A percentile compares a stretch with the other conserved stretches of the same genome.
phyloP scores from a whole-genome alignment of 257 asterid genomes.

The Nicotiana tomentosiformis region DNA sequence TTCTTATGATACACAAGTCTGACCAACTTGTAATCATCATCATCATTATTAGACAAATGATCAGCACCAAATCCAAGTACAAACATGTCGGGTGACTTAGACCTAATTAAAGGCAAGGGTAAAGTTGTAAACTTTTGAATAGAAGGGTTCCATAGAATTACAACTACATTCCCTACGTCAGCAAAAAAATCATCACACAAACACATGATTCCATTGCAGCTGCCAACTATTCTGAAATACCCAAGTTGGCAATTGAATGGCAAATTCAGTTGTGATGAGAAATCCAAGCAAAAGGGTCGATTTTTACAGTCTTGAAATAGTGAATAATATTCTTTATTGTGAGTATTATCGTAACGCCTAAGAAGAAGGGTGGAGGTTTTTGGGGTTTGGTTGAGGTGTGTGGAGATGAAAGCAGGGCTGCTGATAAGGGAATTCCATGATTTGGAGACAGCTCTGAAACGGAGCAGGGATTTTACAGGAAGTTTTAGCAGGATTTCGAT shows the following conservation, averaged over 20 bases:
- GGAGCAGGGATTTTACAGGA: slow-evolving; percentile 39
- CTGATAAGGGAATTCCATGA: slow-evolving; percentile 46
- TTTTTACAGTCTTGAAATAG: slow-evolving; percentile 16
- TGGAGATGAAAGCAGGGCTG: slow-evolving; percentile 29
- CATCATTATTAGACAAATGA: background rate
- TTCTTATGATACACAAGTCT: slow-evolving; percentile 39
- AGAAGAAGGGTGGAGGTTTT: slow-evolving; percentile 21
- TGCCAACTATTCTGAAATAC: slow-evolving; percentile 51
- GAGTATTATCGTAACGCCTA: slow-evolving; percentile 25
- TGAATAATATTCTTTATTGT: slow-evolving; percentile 28
- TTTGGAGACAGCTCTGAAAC: slow-evolving; percentile 41
- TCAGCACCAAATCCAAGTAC: slow-evolving; percentile 49
- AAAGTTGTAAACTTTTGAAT: slow-evolving; percentile 25
- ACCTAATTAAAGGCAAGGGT: slow-evolving; percentile 30
- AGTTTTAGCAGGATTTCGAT: slow-evolving; percentile 38
- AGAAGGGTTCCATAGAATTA: slow-evolving; percentile 51
- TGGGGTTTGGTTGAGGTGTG: slow-evolving; percentile 25
- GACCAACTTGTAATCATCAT: slow-evolving; percentile 43
- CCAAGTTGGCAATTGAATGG: slow-evolving; percentile 38
- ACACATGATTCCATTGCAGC: slow-evolving; percentile 51
- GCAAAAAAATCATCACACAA: slow-evolving; percentile 38
- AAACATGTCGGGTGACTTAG: slow-evolving; percentile 16
- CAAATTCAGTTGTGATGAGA: slow-evolving; percentile 20
- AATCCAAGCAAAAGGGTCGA: slow-evolving; percentile 13
- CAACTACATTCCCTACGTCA: slow-evolving; percentile 2